Conservation (phyloP, 2,329 filamentous ascomycete species). For the Trichoderma sp. region DNA sequence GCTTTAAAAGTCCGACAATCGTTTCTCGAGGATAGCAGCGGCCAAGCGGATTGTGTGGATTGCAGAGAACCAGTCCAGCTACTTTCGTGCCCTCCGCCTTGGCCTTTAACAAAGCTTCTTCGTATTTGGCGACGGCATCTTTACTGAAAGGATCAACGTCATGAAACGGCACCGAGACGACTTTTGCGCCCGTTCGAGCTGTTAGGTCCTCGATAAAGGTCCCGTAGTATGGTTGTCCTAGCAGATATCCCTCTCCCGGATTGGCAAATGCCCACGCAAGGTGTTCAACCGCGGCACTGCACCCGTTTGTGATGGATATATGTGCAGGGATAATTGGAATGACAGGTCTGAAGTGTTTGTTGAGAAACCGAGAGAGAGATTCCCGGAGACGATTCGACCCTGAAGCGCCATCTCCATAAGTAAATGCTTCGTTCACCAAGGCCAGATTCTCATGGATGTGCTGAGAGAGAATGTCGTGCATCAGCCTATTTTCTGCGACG, state of each 20-base stretch:
- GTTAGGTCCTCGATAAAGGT: conserved; percentile 49
- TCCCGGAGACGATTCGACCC: conserved; percentile 40
- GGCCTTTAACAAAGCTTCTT: conserved; percentile 43
- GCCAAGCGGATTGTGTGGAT: conserved; percentile 55
- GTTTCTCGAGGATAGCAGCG: conserved; percentile 46
- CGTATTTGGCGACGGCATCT: conserved; percentile 47
- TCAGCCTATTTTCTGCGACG: conserved; percentile 54
- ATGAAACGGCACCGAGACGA: conserved; percentile 48
- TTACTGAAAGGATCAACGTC: conserved; percentile 46
- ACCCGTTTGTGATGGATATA: conserved; percentile 43
- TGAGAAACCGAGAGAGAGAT: conserved; percentile 41
- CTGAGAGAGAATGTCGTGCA: conserved; percentile 49
- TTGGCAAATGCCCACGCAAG: conserved; percentile 43
- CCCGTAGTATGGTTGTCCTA: conserved; percentile 49
- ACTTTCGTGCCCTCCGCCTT: conserved; percentile 43
- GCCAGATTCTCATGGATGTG: conserved; percentile 45
- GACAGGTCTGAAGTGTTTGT: conserved; percentile 35
- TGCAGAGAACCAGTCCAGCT: conserved; percentile 50
- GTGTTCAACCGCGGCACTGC: conserved; percentile 45
- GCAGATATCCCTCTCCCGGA: conserved; percentile 42
- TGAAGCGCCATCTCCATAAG: conserved; percentile 44
- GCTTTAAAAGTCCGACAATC: conserved; percentile 44
- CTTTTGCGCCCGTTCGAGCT: conserved; percentile 42
- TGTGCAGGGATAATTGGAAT: conserved; percentile 36
- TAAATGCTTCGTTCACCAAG: conserved; percentile 37